These are phyloP conservation scores for Clitopilus passeckerianus DNA, from an alignment of 768 basidiomycete genomes.

Conservation along the genomic window DNA sequence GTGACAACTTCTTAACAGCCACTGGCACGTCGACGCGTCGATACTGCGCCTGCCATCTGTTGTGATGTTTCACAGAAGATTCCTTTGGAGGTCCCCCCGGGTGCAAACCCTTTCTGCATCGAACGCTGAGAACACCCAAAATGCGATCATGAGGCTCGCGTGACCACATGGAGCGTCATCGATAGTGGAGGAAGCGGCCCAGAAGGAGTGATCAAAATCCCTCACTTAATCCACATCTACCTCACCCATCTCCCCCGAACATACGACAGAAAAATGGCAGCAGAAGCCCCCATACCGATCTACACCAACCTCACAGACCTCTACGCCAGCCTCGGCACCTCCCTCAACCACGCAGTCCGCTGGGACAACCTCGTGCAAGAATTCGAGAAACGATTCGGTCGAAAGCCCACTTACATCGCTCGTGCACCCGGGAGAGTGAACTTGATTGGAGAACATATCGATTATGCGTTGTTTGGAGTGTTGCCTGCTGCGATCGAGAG, in stretches of 20 bases:
- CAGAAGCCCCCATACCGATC: slow-evolving; percentile 55
- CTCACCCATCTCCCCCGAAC: not conserved
- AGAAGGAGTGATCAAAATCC: not conserved
- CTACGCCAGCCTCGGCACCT: slow-evolving; percentile 47
- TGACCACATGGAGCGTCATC: not conserved
- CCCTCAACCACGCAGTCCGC: slow-evolving; percentile 50
- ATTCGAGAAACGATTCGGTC: slow-evolving; percentile 61
- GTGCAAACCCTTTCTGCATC: not conserved
- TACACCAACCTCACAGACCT: slow-evolving; percentile 54
- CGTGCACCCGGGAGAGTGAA: slow-evolving; percentile 82
- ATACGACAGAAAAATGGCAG: slow-evolving; percentile 34
- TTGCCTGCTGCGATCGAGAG: slow-evolving; percentile 82
- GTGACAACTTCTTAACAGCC: too few relatives aligned
- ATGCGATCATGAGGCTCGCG: not conserved
- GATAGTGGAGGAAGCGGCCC: not conserved
- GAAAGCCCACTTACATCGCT: slow-evolving; percentile 63
- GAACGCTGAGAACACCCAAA: not conserved
- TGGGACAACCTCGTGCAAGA: slow-evolving; percentile 60
- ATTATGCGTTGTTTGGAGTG: slow-evolving; percentile 80
- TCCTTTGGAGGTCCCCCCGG: not conserved
- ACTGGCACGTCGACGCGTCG: not conserved
- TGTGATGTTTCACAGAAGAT: not conserved
- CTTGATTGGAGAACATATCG: slow-evolving; percentile 59
- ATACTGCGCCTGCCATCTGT: not conserved
- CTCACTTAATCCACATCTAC: not conserved